Conservation (phyloP, 305 asterid species). For the Fraxinus floribunda region DNA sequence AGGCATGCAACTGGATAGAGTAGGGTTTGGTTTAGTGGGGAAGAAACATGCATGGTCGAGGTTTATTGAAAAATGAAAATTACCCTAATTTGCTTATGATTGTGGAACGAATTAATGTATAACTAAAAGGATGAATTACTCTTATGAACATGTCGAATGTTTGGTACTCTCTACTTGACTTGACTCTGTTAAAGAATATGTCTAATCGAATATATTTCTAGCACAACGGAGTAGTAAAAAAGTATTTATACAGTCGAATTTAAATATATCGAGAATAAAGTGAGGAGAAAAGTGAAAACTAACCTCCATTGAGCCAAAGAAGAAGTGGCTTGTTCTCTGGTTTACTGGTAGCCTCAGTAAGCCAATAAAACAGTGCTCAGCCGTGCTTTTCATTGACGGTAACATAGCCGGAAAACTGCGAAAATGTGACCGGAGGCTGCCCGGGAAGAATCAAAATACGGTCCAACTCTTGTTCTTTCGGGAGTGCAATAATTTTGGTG, state of each 20-base stretch:
- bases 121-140: not conserved
- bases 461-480: constrained; percentile 37
- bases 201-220: too few species aligned
- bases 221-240: too few species aligned
- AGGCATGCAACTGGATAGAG: too few species aligned
- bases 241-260: too few species aligned
- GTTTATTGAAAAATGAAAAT: too few species aligned
- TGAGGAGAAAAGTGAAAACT: not conserved
- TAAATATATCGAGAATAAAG: not conserved
- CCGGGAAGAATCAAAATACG: constrained; percentile 38
- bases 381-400: constrained; percentile 40
- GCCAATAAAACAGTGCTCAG: constrained; percentile 48
- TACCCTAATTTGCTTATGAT: not conserved
- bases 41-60: too few species aligned
- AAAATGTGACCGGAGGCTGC: constrained; percentile 44
- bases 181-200: not conserved
- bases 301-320: constrained; percentile 59
- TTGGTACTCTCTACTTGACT: not conserved
- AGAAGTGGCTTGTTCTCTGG: constrained; percentile 40
- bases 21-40: too few species aligned
- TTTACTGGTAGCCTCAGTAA: constrained; percentile 35
- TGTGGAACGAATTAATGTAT: not conserved
- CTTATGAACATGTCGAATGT: not conserved
- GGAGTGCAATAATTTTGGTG: not conserved
- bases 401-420: constrained; percentile 49